Evolutionary conservation across 441 rosid genomes (phyloP).

Genomic region (Viola pubescens): DNA sequence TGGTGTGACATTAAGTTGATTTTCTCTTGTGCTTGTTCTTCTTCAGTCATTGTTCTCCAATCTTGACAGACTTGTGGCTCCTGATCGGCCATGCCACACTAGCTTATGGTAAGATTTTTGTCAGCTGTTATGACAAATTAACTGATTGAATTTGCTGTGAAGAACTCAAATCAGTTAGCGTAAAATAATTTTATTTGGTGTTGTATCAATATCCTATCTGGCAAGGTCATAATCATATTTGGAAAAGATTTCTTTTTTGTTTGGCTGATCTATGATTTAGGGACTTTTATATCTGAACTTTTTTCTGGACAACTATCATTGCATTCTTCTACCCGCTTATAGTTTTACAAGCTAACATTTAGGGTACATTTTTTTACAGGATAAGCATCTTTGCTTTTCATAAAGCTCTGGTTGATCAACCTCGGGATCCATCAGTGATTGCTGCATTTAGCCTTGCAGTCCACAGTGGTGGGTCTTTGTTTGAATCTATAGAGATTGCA

Average conservation of each 20-base stretch:
- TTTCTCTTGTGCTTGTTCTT: conserved; percentile 7
- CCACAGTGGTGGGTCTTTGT: conserved; percentile 19
- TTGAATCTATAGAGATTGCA: conserved; percentile 47
- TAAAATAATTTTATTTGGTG: too few relatives aligned
- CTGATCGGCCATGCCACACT: conserved; percentile 66
- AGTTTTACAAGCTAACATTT: background rate
- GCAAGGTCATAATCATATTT: too few relatives aligned
- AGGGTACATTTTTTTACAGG: conserved; percentile 3
- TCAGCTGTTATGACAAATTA: background rate
- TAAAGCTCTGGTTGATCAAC: conserved; percentile 13
- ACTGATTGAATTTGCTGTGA: too few relatives aligned
- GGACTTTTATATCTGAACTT: too few relatives aligned
- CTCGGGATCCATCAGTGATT: conserved; percentile 15
- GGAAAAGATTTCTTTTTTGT: too few relatives aligned
- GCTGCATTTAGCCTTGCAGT: conserved; percentile 18
- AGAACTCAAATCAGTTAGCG: too few relatives aligned
- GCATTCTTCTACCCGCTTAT: background rate
- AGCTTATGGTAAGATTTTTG: conserved; percentile 50
- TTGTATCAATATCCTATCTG: too few relatives aligned
- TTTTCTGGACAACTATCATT: too few relatives aligned
- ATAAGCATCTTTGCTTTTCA: conserved; percentile 19
- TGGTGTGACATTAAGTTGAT: background rate
- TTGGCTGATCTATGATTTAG: too few relatives aligned
- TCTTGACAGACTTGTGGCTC: conserved; percentile 59
- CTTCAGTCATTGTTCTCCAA: conserved; percentile 58